Evolutionary conservation across 768 basidiomycete species (phyloP), one percentile per base, ranked within the genome.

Genomic region (Sistotremastrum suecicum): DNA sequence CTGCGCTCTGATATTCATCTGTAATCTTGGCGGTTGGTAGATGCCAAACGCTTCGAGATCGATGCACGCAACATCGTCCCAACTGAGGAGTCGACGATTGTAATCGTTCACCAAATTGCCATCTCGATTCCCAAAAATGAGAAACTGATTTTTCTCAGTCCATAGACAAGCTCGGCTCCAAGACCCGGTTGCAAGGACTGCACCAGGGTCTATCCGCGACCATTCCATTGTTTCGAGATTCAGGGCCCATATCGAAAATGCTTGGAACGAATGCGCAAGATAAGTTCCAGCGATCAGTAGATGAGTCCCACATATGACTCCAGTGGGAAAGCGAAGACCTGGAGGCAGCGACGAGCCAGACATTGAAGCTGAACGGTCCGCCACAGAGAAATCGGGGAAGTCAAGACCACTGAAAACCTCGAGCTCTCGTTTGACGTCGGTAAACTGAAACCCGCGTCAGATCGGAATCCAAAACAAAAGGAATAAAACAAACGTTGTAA

Each of bases 271-370:
- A 56, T 91, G 86, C 1, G 92, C 89, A 48, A 99, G 81, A 58
- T 95, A 95, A 12, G 90, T 94, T 32, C 94, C 94, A 6, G 89
- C 90, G 44, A 98, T 81, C 61, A 99, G 83, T 58, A 99, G 75
- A 60, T 90, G 80, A 33, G 78, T 79, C 32, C 92, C 95, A 5
- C 95, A 67, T 50, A 97, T 80, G 33, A 89, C 88, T 12, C 92
- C 94, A 0, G 90, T 86, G 5, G 94, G 94, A 66, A 99, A 99
- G 6, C 94, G 83, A 39, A 98, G 76, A 8, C 94, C 94, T 0
- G 95, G 94, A 20, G 94, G 94, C 53, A 89, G 83, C 1, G 82
- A 74, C 8, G 75, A 66, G 12, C 85, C 87, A 11, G 70, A 69
- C 90, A 97, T 95, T 9, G 77, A 64, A 7, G 74, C 59, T 5